A percentile compares a stretch with the other conserved stretches of the same genome.
Evolutionary conservation across 2,329 filamentous ascomycete species (phyloP).

Genomic region (Tolypocladium album): DNA sequence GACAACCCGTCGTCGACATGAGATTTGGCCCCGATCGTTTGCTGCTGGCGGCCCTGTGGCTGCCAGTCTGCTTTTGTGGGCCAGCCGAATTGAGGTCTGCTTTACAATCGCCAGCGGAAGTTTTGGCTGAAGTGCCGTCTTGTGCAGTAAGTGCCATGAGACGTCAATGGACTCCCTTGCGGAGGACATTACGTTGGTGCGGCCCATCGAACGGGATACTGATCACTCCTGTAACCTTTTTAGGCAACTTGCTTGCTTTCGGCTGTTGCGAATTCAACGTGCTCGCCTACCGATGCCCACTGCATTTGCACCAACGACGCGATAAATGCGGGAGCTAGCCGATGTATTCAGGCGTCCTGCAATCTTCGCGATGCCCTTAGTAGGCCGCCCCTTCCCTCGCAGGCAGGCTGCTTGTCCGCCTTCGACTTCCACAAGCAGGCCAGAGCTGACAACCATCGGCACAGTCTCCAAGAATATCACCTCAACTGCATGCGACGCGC

Average conservation of each 20-base stretch:
- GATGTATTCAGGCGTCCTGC: not conserved
- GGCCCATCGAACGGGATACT: not conserved
- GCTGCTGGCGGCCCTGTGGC: not conserved
- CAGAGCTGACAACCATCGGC: not conserved
- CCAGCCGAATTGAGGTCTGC: not conserved
- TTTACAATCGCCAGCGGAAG: not conserved
- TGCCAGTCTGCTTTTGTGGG: not conserved
- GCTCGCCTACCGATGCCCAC: not conserved
- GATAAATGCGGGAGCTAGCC: not conserved
- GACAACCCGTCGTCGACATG: not conserved
- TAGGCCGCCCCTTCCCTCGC: not conserved
- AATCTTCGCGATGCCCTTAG: not conserved
- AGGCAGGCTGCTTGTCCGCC: not conserved
- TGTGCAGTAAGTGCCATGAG: not conserved
- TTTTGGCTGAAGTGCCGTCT: not conserved
- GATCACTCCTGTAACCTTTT: not conserved
- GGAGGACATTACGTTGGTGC: not conserved
- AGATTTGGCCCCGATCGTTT: not conserved
- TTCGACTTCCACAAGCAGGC: not conserved
- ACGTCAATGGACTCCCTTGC: no score
- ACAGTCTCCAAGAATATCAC: constrained; percentile 2
- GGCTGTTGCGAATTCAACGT: not conserved
- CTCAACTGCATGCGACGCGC: not conserved
- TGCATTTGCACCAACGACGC: not conserved
- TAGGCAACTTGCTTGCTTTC: not conserved